Conservation (phyloP, 495 filamentous ascomycete genomes). For the Aspergillus bridgeri region DNA sequence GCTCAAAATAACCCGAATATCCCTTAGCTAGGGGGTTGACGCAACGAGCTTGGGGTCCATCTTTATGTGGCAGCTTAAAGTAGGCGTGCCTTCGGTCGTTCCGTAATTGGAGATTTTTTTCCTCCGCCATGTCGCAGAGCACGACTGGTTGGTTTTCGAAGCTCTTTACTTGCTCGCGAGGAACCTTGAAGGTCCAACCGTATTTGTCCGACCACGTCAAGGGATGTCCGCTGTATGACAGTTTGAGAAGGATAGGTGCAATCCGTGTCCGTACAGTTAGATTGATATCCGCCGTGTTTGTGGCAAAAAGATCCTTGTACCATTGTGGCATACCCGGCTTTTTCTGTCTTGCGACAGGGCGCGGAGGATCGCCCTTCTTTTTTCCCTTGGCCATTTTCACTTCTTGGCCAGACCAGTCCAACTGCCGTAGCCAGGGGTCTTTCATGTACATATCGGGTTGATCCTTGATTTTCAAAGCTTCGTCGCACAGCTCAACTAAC, state of each 20-base stretch:
- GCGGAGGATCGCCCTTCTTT: constrained; percentile 73
- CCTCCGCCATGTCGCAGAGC: constrained; percentile 72
- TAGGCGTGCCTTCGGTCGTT: constrained; percentile 67
- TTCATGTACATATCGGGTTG: constrained; percentile 61
- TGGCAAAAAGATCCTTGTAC: constrained; percentile 88
- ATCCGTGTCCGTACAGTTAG: constrained; percentile 86
- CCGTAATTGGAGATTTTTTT: constrained; percentile 58
- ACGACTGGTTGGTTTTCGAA: constrained; percentile 69
- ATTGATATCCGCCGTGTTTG: constrained; percentile 58
- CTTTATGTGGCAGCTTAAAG: constrained; percentile 95
- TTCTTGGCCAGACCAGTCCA: constrained; percentile 94
- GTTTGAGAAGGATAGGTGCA: constrained; percentile 76
- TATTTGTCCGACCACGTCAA: constrained; percentile 88
- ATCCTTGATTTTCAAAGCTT: constrained; percentile 70
- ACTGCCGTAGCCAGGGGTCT: constrained; percentile 88
- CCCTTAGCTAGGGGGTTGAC: constrained; percentile 83
- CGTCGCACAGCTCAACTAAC: constrained; percentile 66
- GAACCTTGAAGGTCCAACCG: constrained; percentile 88
- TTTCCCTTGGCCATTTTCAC: constrained; percentile 88
- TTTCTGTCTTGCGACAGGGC: constrained; percentile 81
- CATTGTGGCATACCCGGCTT: constrained; percentile 91
- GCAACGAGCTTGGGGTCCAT: constrained; percentile 82
- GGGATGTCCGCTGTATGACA: constrained; percentile 87
- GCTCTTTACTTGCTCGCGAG: constrained; percentile 54
- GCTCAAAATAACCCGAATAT: constrained; percentile 88